These are phyloP conservation scores for Ustilago xerochloae DNA, from an alignment of 1,284 basidiomycete species.

Conservation along the genomic window DNA sequence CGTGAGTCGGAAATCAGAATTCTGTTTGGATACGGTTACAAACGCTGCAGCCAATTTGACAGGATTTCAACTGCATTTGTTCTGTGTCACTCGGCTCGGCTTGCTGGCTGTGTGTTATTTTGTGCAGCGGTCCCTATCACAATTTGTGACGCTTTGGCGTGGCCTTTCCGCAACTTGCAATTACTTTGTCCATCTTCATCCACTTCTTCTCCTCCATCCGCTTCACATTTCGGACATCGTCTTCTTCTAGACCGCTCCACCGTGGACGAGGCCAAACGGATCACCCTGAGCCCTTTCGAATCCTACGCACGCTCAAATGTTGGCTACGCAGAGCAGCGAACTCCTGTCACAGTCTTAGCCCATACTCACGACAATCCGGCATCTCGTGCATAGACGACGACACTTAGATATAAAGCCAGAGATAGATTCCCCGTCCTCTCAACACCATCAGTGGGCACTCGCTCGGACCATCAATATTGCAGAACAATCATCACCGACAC, in stretches of 20 bases:
- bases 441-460: too few relatives aligned
- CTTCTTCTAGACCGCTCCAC: constrained; percentile 4
- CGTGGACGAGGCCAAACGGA: neutral
- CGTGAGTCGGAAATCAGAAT: neutral
- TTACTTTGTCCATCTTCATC: neutral
- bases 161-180: neutral
- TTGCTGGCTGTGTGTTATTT: neutral
- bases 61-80: constrained; percentile 6
- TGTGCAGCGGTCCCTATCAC: neutral
- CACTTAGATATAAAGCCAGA: too few relatives aligned
- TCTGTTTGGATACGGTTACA: constrained; percentile 22
- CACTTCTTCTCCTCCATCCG: constrained; percentile 4
- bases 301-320: constrained; percentile 5
- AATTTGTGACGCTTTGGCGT: constrained; percentile 1
- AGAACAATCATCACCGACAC: too few relatives aligned
- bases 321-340: neutral
- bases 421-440: neutral
- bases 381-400: neutral
- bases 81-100: neutral
- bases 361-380: neutral
- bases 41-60: neutral
- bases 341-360: constrained; percentile 3
- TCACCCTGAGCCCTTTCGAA: neutral
- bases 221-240: constrained; percentile 9
- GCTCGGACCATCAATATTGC: too few relatives aligned